These are phyloP conservation scores for Pestalotiopsis sp. DNA, from an alignment of 2,329 filamentous ascomycete species.

Conservation along the genomic window DNA sequence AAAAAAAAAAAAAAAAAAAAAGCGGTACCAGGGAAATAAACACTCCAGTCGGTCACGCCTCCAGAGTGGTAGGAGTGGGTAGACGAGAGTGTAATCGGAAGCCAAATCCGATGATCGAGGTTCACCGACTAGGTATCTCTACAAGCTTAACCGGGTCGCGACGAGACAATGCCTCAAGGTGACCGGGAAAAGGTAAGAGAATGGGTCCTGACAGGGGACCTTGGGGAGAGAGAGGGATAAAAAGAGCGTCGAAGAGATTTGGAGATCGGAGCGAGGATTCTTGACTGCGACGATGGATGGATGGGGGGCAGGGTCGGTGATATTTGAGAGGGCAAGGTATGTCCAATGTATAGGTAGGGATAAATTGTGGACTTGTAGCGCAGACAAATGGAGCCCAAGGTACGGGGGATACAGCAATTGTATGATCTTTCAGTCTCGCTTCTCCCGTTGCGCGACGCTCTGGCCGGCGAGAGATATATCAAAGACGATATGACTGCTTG, in stretches of 20 bases:
- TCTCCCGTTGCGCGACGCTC: neutral
- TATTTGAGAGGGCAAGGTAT: conserved; percentile 32
- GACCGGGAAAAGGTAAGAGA: conserved; percentile 18
- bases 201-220: conserved; percentile 26
- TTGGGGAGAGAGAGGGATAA: conserved; percentile 10
- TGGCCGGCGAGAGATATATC: conserved; percentile 21
- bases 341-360: conserved; percentile 27
- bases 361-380: conserved; percentile 21
- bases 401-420: conserved; percentile 25
- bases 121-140: conserved; percentile 34
- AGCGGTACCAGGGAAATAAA: conserved; percentile 32
- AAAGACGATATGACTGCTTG: conserved; percentile 28
- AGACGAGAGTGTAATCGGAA: conserved; percentile 30
- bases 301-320: conserved; percentile 27
- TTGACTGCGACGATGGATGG: conserved; percentile 27
- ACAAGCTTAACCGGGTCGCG: conserved; percentile 28
- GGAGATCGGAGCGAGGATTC: conserved; percentile 30
- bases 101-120: conserved; percentile 37
- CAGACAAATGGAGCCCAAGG: conserved; percentile 20
- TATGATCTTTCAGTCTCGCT: conserved; percentile 13
- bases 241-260: conserved; percentile 26
- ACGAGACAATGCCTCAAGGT: conserved; percentile 21
- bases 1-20: conserved; percentile 19
- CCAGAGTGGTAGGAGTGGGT: conserved; percentile 27
- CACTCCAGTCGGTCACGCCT: conserved; percentile 28